phyloP scores from a whole-genome alignment of 1,139 yeast genomes.

The Nematodospora anomalae region DNA sequence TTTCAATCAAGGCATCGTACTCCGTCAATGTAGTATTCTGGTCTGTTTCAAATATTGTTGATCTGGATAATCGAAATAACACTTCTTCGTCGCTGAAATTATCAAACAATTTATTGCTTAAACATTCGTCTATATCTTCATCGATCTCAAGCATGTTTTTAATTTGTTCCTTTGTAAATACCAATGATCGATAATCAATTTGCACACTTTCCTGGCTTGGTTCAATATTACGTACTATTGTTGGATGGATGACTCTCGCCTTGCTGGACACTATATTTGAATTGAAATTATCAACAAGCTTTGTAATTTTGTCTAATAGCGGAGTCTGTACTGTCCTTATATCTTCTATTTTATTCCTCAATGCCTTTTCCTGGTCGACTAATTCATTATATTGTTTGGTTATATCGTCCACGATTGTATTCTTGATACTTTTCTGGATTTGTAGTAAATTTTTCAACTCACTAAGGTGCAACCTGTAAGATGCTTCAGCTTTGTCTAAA shows the following conservation, averaged over 20 bases:
- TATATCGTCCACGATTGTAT: conserved; percentile 18
- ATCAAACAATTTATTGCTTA: conserved; percentile 23
- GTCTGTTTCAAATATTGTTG: conserved; percentile 17
- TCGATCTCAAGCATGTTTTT: conserved; percentile 22
- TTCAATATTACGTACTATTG: conserved; percentile 5
- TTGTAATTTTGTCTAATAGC: conserved; percentile 34
- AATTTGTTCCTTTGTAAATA: conserved; percentile 24
- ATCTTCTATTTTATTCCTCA: conserved; percentile 26
- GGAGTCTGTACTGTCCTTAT: conserved; percentile 38
- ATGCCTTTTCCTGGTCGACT: conserved; percentile 17
- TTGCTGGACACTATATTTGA: conserved; percentile 15
- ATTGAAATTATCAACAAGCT: conserved; percentile 27
- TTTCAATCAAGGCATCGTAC: conserved; percentile 33
- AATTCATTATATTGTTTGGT: conserved; percentile 23
- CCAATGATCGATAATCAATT: conserved; percentile 21
- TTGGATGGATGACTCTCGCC: conserved; percentile 9
- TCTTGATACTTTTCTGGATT: conserved; percentile 10
- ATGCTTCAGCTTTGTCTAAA: conserved; percentile 26
- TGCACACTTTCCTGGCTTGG: conserved; percentile 13
- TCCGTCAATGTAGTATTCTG: conserved; percentile 26
- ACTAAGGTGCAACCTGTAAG: conserved; percentile 28
- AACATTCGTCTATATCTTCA: conserved; percentile 12
- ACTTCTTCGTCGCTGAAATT: conserved; percentile 19
- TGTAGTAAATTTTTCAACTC: conserved; percentile 22
- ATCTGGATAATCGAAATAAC: conserved; percentile 15